Percentiles rank a stretch among this genome's conserved stretches.
Evolutionary conservation across 2,329 filamentous ascomycete genomes (phyloP).

Genomic region (Cryphonectria naterciae): DNA sequence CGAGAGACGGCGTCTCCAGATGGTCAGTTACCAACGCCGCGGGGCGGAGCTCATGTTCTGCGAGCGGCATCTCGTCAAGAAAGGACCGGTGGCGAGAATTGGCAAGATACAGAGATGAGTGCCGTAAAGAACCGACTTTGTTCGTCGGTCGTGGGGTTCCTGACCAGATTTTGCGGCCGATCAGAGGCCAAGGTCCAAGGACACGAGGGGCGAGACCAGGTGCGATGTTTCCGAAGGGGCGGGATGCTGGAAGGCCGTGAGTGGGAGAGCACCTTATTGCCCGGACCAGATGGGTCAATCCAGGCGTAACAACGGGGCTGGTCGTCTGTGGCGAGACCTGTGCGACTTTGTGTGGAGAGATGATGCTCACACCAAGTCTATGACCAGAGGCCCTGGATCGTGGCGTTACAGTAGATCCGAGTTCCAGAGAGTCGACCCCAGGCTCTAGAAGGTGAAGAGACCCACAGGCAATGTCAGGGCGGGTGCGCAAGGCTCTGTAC

Average conservation of each 20-base stretch:
- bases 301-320: slow-evolving; percentile 11
- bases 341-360: slow-evolving; percentile 19
- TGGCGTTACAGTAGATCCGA: slow-evolving; percentile 16
- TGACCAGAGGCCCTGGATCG: slow-evolving; percentile 11
- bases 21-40: slow-evolving; percentile 63
- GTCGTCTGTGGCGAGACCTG: slow-evolving; percentile 15
- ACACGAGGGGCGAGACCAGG: slow-evolving; percentile 7
- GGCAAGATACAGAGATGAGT: slow-evolving; percentile 10
- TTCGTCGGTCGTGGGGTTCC: not conserved
- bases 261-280: slow-evolving; percentile 6
- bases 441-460: slow-evolving; percentile 5
- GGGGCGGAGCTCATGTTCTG: slow-evolving; percentile 37
- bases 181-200: slow-evolving; percentile 8
- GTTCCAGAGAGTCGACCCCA: slow-evolving; percentile 11
- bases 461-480: slow-evolving; percentile 13
- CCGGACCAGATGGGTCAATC: slow-evolving; percentile 4
- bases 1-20: slow-evolving; percentile 81
- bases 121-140: not conserved
- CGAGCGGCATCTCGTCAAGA: slow-evolving; percentile 36
- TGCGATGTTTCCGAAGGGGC: not conserved
- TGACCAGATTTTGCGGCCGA: slow-evolving; percentile 1
- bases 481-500: slow-evolving; percentile 12
- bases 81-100: slow-evolving; percentile 32
- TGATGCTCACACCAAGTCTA: slow-evolving; percentile 9
- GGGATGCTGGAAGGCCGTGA: slow-evolving; percentile 2